phyloP scores from a whole-genome alignment of 139 green algal genomes.

The Spirogloea muscicola region DNA sequence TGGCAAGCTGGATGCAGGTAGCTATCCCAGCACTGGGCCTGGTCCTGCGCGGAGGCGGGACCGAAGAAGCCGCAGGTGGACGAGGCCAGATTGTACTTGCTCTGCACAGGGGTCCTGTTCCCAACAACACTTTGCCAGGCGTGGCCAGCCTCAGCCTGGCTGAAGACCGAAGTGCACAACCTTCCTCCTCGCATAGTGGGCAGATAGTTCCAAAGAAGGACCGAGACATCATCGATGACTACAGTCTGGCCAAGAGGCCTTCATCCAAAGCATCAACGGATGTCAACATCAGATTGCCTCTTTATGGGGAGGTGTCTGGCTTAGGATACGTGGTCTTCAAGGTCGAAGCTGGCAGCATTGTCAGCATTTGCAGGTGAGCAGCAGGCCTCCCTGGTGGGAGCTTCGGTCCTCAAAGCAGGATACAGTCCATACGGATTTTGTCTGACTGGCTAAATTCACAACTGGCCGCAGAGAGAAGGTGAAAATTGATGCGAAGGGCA shows the following conservation, averaged over 20 bases:
- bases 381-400: too few relatives aligned
- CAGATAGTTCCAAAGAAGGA: background rate
- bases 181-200: too few relatives aligned
- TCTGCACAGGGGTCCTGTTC: background rate
- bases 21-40: too few relatives aligned
- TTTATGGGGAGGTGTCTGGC: conserved; percentile 58
- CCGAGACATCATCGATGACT: background rate
- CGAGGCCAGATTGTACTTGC: conserved; percentile 3
- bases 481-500: conserved; percentile 49
- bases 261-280: conserved; percentile 16
- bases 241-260: conserved; percentile 5
- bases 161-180: background rate
- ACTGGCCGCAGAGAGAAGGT: conserved; percentile 62
- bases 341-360: conserved; percentile 41
- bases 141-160: background rate
- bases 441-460: too few relatives aligned
- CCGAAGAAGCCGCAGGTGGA: too few relatives aligned
- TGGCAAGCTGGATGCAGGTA: background rate
- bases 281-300: conserved; percentile 53
- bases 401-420: too few relatives aligned
- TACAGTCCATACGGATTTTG: too few relatives aligned
- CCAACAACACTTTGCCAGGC: background rate
- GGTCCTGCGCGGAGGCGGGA: too few relatives aligned
- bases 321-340: conserved; percentile 57
- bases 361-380: conserved; percentile 64